These are phyloP conservation scores for Aspergillus hancockii DNA, from an alignment of 495 filamentous ascomycete species.

Conservation along the genomic window DNA sequence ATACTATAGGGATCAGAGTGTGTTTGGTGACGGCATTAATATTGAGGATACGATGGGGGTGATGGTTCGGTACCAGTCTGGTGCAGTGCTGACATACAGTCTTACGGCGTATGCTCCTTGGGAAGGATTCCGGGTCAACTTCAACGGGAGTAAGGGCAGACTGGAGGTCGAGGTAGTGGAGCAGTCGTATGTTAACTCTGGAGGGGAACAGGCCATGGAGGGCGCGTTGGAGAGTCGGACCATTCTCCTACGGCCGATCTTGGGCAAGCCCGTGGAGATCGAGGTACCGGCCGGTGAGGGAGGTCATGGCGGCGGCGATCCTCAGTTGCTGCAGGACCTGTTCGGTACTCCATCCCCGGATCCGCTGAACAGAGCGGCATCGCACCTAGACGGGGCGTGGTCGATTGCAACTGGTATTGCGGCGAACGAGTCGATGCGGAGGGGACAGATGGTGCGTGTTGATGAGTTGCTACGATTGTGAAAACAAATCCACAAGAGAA, in stretches of 20 bases:
- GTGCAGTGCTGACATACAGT: slow-evolving; percentile 34
- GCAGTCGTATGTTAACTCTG: slow-evolving; percentile 36
- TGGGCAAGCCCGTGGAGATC: slow-evolving; percentile 31
- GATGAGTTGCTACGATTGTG: slow-evolving; percentile 28
- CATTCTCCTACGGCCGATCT: slow-evolving; percentile 41
- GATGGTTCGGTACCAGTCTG: slow-evolving; percentile 50
- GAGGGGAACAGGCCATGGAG: slow-evolving; percentile 33
- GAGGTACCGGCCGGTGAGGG: slow-evolving; percentile 25
- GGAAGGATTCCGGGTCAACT: slow-evolving; percentile 37
- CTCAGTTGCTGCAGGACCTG: slow-evolving; percentile 31
- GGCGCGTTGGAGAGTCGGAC: slow-evolving; percentile 44
- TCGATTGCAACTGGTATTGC: slow-evolving; percentile 60
- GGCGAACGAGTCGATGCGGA: slow-evolving; percentile 56
- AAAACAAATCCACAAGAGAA: neutral
- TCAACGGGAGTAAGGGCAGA: slow-evolving; percentile 33
- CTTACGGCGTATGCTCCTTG: slow-evolving; percentile 35
- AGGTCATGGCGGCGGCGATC: slow-evolving; percentile 37
- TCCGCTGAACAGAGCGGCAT: slow-evolving; percentile 28
- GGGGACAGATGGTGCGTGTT: slow-evolving; percentile 39
- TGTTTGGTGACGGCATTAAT: slow-evolving; percentile 59
- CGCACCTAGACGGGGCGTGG: slow-evolving; percentile 54
- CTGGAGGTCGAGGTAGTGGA: slow-evolving; percentile 38
- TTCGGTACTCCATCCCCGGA: slow-evolving; percentile 28
- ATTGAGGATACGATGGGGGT: slow-evolving; percentile 63
- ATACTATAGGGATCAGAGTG: slow-evolving; percentile 58